Percentiles rank a stretch among this genome's conserved stretches.
phyloP scores from a whole-genome alignment of 139 green algal genomes.

The Chlamydomonas eustigma region DNA sequence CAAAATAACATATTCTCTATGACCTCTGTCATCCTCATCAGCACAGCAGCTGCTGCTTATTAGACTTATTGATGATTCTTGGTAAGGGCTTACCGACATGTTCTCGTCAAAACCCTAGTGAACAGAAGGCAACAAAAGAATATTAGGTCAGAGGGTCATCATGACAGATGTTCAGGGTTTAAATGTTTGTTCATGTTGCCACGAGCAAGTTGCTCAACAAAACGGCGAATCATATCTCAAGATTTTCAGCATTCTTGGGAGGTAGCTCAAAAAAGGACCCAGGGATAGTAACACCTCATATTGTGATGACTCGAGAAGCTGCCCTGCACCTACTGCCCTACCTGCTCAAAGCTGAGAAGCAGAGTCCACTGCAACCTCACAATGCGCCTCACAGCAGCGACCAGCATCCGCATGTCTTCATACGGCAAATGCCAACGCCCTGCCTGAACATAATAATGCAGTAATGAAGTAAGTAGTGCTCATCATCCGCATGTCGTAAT shows the following conservation, averaged over 20 bases:
- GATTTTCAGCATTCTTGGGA: background rate
- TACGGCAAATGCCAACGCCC: background rate
- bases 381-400: slow-evolving; percentile 11
- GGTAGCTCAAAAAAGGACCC: too few relatives aligned
- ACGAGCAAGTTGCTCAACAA: too few relatives aligned
- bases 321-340: background rate
- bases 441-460: background rate
- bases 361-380: slow-evolving; percentile 25
- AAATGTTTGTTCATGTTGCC: too few relatives aligned
- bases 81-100: background rate
- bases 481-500: background rate
- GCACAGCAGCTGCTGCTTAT: background rate
- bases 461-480: background rate
- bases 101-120: background rate
- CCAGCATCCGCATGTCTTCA: background rate
- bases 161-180: background rate
- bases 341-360: slow-evolving; percentile 30
- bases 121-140: background rate
- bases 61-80: too few relatives aligned
- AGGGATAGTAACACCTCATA: too few relatives aligned
- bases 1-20: too few relatives aligned
- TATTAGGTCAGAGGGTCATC: background rate
- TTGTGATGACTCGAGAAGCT: background rate
- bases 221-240: background rate
- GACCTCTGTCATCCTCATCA: background rate